Percentiles rank a stretch among this genome's conserved stretches.
phyloP scores from a whole-genome alignment of 345 rosid species.

The Hevea brasiliensis region DNA sequence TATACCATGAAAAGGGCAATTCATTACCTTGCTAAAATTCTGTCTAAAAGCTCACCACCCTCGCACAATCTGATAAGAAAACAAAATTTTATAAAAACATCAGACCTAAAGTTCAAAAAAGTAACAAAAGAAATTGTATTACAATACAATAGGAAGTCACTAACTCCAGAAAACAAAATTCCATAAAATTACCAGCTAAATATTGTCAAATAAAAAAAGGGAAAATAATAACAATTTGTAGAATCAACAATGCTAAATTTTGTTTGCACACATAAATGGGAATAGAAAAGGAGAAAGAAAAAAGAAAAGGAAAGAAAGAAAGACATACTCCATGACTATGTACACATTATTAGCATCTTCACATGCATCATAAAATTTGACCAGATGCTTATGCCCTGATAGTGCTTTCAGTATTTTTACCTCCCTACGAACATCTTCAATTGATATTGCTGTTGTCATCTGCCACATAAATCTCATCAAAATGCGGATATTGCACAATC shows the following conservation, averaged over 20 bases:
- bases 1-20: background rate
- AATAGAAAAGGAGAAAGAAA: slow-evolving; percentile 29
- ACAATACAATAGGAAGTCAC: background rate
- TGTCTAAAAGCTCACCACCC: slow-evolving; percentile 93
- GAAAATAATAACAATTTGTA: background rate
- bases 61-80: slow-evolving; percentile 73
- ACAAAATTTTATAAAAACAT: slow-evolving; percentile 13
- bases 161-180: background rate
- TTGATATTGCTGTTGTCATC: slow-evolving; percentile 85
- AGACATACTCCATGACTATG: slow-evolving; percentile 90
- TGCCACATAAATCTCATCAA: slow-evolving; percentile 43
- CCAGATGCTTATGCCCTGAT: slow-evolving; percentile 76
- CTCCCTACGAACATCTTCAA: slow-evolving; percentile 95
- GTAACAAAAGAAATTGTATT: background rate
- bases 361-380: slow-evolving; percentile 78
- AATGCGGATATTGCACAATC: slow-evolving; percentile 5
- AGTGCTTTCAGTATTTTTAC: slow-evolving; percentile 82
- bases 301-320: background rate
- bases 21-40: slow-evolving; percentile 79
- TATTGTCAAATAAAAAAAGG: background rate
- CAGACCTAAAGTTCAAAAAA: slow-evolving; percentile 12
- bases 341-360: slow-evolving; percentile 78
- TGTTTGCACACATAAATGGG: slow-evolving; percentile 6
- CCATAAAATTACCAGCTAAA: background rate
- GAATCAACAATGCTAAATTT: slow-evolving; percentile 12